A percentile compares a stretch with the other conserved stretches of the same genome.
Evolutionary conservation across 208 protist species (phyloP).

Genomic region (Porcisia deanei): DNA sequence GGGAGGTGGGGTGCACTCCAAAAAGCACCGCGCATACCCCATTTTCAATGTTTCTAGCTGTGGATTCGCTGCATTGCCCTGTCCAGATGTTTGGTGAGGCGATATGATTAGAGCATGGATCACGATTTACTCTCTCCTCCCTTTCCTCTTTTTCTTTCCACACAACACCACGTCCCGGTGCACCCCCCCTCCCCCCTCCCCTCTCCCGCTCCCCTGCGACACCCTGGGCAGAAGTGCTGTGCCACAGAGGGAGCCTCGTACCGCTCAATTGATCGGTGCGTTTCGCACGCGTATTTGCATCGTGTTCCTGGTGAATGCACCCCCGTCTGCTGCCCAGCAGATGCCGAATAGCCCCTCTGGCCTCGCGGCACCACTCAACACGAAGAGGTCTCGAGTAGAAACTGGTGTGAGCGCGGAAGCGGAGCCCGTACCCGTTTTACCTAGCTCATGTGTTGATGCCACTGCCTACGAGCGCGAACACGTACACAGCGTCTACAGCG

Average conservation of each 20-base stretch:
- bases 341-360: not conserved
- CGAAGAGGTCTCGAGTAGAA: slow-evolving; percentile 5
- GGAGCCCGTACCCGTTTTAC: not conserved
- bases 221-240: not conserved
- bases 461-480: slow-evolving; percentile 60
- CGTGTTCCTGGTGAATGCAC: not conserved
- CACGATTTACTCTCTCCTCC: not conserved
- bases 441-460: slow-evolving; percentile 9
- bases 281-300: not conserved
- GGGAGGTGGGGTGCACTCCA: no score
- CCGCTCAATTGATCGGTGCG: not conserved
- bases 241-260: not conserved
- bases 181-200: not conserved
- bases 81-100: not conserved
- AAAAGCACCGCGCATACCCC: not conserved
- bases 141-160: not conserved
- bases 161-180: not conserved
- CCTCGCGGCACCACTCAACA: not conserved
- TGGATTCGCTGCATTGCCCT: not conserved
- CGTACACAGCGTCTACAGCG: slow-evolving; percentile 85
- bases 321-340: not conserved
- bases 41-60: not conserved
- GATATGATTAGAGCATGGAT: not conserved
- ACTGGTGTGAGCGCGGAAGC: not conserved
- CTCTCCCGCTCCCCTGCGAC: no score